These are phyloP conservation scores for Starmerella asiatica DNA, from an alignment of 805 yeast genomes.

Conservation along the genomic window DNA sequence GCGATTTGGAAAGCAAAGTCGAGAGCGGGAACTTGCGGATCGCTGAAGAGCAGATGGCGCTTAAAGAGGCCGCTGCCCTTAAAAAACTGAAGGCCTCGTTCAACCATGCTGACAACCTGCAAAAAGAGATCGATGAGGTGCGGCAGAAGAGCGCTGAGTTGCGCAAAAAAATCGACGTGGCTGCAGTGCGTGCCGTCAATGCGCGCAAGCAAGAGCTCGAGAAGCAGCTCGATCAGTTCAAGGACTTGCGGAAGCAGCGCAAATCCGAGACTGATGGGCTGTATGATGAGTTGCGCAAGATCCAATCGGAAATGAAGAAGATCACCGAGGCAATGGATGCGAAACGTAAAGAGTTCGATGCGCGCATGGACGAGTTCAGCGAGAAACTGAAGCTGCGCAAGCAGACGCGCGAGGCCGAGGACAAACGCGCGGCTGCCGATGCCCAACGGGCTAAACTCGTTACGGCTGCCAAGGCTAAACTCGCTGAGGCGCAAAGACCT, in stretches of 20 bases:
- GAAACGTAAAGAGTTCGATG: constrained; percentile 49
- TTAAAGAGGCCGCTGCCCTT: constrained; percentile 74
- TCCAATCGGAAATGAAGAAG: constrained; percentile 54
- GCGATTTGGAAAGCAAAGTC: constrained; percentile 51
- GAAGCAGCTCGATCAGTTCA: constrained; percentile 52
- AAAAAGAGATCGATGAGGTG: constrained; percentile 66
- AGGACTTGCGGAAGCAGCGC: constrained; percentile 51
- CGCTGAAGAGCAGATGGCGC: constrained; percentile 76
- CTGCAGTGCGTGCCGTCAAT: constrained; percentile 49
- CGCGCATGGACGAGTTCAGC: constrained; percentile 60
- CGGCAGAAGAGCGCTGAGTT: constrained; percentile 61
- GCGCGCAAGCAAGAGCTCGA: constrained; percentile 57
- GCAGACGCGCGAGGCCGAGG: constrained; percentile 61
- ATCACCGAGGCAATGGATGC: constrained; percentile 38
- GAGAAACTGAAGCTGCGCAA: constrained; percentile 57
- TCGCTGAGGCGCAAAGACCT: constrained; percentile 57
- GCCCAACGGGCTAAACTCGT: constrained; percentile 37
- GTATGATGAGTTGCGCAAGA: constrained; percentile 37
- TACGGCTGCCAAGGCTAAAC: constrained; percentile 56
- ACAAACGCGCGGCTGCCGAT: constrained; percentile 47
- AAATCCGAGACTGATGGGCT: constrained; percentile 52
- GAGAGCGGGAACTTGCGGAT: constrained; percentile 68
- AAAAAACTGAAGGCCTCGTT: constrained; percentile 73
- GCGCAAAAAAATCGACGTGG: constrained; percentile 48
- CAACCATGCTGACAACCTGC: constrained; percentile 56